These are phyloP conservation scores for Verticillium alfalfae DNA, from an alignment of 2,329 filamentous ascomycete genomes.

Conservation along the genomic window DNA sequence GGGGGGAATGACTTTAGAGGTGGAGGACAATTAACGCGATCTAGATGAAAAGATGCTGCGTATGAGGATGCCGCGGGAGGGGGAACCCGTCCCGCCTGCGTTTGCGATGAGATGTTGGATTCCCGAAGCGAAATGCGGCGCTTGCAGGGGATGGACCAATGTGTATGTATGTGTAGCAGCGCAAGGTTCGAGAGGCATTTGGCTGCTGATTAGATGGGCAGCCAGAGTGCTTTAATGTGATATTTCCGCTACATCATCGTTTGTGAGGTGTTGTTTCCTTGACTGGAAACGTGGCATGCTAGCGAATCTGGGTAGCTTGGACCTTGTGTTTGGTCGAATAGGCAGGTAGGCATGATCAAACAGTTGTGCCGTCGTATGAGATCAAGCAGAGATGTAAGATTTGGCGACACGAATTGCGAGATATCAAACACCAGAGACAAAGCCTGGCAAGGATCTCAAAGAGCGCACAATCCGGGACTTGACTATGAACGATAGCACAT, in stretches of 20 bases:
- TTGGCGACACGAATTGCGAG: too few relatives aligned
- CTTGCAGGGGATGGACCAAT: background rate
- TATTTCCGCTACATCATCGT: constrained; percentile 1
- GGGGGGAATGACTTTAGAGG: constrained; percentile 6
- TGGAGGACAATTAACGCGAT: constrained; percentile 5
- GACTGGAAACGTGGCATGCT: too few relatives aligned
- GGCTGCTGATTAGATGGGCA: constrained; percentile 13
- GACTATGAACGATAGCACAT: too few relatives aligned
- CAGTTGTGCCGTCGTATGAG: too few relatives aligned
- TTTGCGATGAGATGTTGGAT: constrained; percentile 5
- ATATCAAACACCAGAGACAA: too few relatives aligned
- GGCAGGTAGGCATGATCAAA: too few relatives aligned
- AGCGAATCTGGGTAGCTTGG: too few relatives aligned
- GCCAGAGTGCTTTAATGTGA: constrained; percentile 15
- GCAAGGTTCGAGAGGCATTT: constrained; percentile 8
- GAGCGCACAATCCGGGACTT: background rate
- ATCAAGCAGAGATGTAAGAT: too few relatives aligned
- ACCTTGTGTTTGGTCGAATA: too few relatives aligned
- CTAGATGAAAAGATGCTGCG: constrained; percentile 11
- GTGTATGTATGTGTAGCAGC: constrained; percentile 8
- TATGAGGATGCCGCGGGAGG: background rate
- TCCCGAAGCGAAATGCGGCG: background rate
- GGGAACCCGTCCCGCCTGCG: constrained; percentile 9
- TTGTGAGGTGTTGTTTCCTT: background rate
- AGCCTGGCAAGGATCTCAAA: too few relatives aligned